Base-by-base conservation (phyloP, 176 grass and related monocot genomes). In the Elymus sibiricus region DNA sequence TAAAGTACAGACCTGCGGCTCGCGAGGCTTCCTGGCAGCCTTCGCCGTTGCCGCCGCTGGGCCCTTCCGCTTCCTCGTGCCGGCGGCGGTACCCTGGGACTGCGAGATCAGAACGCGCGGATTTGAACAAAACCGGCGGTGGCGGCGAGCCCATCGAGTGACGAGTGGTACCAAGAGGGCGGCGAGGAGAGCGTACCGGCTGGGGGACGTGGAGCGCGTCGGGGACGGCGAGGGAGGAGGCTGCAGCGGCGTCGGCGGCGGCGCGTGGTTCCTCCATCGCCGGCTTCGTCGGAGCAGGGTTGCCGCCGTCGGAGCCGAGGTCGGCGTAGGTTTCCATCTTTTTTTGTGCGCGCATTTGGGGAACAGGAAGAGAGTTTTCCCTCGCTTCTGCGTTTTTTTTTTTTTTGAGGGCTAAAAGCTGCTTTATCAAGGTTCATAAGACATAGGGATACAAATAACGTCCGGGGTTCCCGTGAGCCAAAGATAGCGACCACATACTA, bases 61-160 rank as follows among this genome's bases (percentile, higher is more conserved):
- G 21, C 14, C 10, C 47, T 83, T 83, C 64, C 81, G 68, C 68
- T 83, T 70, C 68, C 68, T 71, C 68, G 14, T 15, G 53, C 68
- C 51, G 51, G 34, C 51, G 49, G 46, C 2, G 4, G 32, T 4
- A 12, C 32, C 81, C 67, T 73, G 67, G n/a, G n/a, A n/a, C 40
- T 42, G 40, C 11, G 10, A 42, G 40, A 9, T 59, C 12, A 17
- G n/a, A 72, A 21, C 7, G 3, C 6, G 11, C 28, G 6, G 13
- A 25, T 46, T 17, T 56, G 44, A 82, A 9, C 13, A 51, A 53
- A 69, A 37, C 2, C 0, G 8, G 14, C 4, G 15, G 64, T 19
- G 7, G 7, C 31, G 66, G 40, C 10, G 40, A 69, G 19, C 32
- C 64, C 2, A 68, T 68, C 29, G 64, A 22, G 3, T 69, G 12